Evolutionary conservation across 1,139 yeast species (phyloP).

Genomic region (Kodamaea alishanica): DNA sequence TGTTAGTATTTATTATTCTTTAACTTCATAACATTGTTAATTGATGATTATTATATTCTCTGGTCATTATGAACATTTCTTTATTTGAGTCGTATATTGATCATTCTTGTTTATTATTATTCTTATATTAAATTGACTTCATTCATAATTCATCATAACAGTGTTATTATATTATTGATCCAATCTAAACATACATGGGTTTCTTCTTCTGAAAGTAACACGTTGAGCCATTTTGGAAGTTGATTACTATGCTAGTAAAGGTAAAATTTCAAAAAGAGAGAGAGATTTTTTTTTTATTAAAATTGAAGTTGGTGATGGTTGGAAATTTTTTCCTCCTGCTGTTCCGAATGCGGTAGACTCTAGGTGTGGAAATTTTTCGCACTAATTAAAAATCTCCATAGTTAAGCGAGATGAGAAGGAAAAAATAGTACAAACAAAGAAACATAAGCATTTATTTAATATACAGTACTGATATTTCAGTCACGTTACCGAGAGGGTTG

Average conservation of each 20-base stretch:
- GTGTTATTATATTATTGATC: neutral
- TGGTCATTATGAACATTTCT: neutral
- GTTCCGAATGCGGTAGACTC: neutral
- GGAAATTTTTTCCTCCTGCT: conserved; percentile 3
- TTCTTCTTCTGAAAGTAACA: conserved; percentile 53
- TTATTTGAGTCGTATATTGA: neutral
- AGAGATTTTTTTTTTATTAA: conserved; percentile 4
- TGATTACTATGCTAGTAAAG: conserved; percentile 14
- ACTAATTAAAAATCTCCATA: neutral
- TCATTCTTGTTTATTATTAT: neutral
- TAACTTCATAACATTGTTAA: neutral
- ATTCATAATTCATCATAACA: neutral
- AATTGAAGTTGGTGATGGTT: conserved; percentile 4
- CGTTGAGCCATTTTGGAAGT: conserved; percentile 45
- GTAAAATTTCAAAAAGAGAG: conserved; percentile 15
- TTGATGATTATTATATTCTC: neutral
- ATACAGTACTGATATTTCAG: no score
- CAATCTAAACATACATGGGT: conserved; percentile 41
- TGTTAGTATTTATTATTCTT: conserved; percentile 35
- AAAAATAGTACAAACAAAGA: no score
- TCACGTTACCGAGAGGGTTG: no score
- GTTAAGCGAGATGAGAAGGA: no score
- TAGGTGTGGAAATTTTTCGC: conserved; percentile 2
- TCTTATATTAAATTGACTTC: neutral
- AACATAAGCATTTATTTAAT: no score